Conservation (phyloP, 768 basidiomycete genomes). For the Mycena amicta region DNA sequence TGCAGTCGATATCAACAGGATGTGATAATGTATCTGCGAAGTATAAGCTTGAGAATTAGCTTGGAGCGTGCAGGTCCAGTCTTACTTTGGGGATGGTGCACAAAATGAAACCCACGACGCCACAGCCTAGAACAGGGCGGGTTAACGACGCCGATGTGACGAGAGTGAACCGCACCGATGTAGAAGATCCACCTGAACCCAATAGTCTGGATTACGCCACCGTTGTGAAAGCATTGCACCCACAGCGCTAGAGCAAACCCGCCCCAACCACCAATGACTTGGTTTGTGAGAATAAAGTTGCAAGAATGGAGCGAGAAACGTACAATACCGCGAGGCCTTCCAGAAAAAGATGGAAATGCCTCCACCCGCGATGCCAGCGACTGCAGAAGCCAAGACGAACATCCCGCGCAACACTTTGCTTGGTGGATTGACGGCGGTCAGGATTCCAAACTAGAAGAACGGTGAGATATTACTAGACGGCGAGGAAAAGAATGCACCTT, state of each 20-base stretch:
- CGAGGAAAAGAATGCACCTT: slow-evolving; percentile 33
- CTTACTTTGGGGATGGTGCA: slow-evolving; percentile 78
- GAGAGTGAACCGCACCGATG: slow-evolving; percentile 57
- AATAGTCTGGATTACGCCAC: slow-evolving; percentile 76
- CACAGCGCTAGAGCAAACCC: slow-evolving; percentile 88
- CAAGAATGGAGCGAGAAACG: background rate
- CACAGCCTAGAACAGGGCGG: slow-evolving; percentile 52
- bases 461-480: background rate
- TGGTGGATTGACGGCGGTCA: slow-evolving; percentile 83
- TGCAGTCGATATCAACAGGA: slow-evolving; percentile 84
- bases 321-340: slow-evolving; percentile 81
- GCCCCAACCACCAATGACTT: slow-evolving; percentile 70
- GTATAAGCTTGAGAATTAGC: slow-evolving; percentile 12
- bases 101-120: slow-evolving; percentile 76
- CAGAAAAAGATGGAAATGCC: slow-evolving; percentile 90
- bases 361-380: slow-evolving; percentile 84
- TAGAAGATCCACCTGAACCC: slow-evolving; percentile 89
- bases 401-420: slow-evolving; percentile 79
- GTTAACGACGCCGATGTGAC: slow-evolving; percentile 19
- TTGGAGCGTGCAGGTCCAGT: slow-evolving; percentile 19
- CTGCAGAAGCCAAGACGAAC: slow-evolving; percentile 80
- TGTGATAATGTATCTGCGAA: slow-evolving; percentile 74
- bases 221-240: slow-evolving; percentile 82
- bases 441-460: slow-evolving; percentile 64
- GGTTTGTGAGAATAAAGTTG: background rate